These are phyloP conservation scores for Orychophragmus violaceus DNA, from an alignment of 345 rosid genomes.

Conservation along the genomic window DNA sequence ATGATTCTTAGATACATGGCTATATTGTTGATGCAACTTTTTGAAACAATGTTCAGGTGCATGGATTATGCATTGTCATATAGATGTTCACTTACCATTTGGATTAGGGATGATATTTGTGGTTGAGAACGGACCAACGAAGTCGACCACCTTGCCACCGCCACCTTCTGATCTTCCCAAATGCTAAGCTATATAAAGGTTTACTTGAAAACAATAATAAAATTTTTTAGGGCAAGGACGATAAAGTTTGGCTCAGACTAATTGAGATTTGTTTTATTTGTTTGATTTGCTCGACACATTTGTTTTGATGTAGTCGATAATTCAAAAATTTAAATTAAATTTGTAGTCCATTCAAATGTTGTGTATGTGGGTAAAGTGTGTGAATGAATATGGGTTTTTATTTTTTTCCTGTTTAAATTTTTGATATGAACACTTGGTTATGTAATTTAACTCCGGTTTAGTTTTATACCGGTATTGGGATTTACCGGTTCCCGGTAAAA, in stretches of 20 bases:
- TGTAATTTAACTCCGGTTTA: neutral
- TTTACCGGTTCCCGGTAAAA: slow-evolving; percentile 10
- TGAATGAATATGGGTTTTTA: neutral
- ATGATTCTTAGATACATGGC: neutral
- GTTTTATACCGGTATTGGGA: neutral
- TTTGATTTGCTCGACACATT: neutral
- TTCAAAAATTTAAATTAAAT: neutral
- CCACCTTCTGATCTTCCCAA: slow-evolving; percentile 65
- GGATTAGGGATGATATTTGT: slow-evolving; percentile 54
- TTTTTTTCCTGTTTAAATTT: neutral
- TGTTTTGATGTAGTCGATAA: neutral
- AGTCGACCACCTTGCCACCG: slow-evolving; percentile 47
- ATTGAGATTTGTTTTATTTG: slow-evolving; percentile 16
- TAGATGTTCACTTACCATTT: slow-evolving; percentile 55
- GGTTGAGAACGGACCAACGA: slow-evolving; percentile 59
- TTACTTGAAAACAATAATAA: neutral
- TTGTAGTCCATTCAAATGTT: neutral
- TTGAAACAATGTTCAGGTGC: slow-evolving; percentile 37
- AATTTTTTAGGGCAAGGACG: neutral
- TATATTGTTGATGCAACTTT: neutral
- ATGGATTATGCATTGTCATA: slow-evolving; percentile 69
- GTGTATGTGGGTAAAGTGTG: slow-evolving; percentile 1
- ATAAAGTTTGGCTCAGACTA: neutral
- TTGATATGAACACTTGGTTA: neutral
- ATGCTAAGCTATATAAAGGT: slow-evolving; percentile 28